Base-by-base conservation (phyloP, 805 yeast species). In the Candida boidinii region DNA sequence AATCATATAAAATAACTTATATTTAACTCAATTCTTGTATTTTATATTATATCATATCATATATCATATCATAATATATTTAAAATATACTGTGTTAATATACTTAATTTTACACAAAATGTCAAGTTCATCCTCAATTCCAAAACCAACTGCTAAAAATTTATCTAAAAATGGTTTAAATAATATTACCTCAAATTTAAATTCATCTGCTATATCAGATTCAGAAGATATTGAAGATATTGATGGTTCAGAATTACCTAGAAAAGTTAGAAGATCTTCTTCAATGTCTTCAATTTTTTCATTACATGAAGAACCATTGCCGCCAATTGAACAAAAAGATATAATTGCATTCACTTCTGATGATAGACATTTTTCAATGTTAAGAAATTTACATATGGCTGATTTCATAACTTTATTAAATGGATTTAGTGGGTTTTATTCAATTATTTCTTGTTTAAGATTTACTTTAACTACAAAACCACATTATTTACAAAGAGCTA, bases 401-500 rank as follows among this genome's bases (percentile, higher is more conserved):
- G 98, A 92, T 58, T 86, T 79, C 62, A 92, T 92, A 56, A 92
- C 98, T 3, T 71, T 88, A 65, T 66, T 92, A 55, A 92, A 92
- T 58, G 96, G 96, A 17, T 86, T 85, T 53, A 79, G 88, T 30
- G 98, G 97, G 0, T 88, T 92, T 54, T 85, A 86, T 53, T 79
- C 95, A 21, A 80, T 90, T 42, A 69, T 92, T 26, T 80, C 94
- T 28, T 84, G 95, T 57, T 62, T 86, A 41, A 70, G 95, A 50
- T 92, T 74, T 56, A 75, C 88, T 5, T 63, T 76, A 33, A 82
- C 90, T 3, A 77, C 75, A 11, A 66, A 76, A 44, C 60, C 74
- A 7, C 81, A 76, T 49, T 81, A 82, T 54, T 73, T 79, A 21
- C 90, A 82, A 60, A 70, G 95, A 46, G 96, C 97, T 2, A 88